Evolutionary conservation across 139 green algal species (phyloP), one percentile per base, ranked within the genome.

Genomic region (Astrephomene gubernaculifera): DNA sequence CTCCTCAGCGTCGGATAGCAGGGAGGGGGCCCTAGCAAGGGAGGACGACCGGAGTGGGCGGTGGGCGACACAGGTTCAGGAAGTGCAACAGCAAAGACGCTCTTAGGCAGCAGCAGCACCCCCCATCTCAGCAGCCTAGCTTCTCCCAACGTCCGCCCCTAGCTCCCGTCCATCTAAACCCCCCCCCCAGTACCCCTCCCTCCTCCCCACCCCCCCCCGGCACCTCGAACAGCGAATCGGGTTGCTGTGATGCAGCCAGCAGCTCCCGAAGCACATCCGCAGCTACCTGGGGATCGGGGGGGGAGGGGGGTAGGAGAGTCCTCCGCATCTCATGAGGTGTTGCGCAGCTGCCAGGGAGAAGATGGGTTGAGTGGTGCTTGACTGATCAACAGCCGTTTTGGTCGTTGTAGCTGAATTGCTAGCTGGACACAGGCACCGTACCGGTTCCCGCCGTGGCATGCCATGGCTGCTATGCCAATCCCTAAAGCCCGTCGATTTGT

Each of bases 261-360:
- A 98, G 92, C 21, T 87, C 63, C 36, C 93, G 25, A 43, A 98
- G 90, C 35, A 96, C 94, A 10, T 82, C 79, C 0, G 95, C 93
- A 21, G 96, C 96, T 1, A 98, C 95, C 93, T 97, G 90, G 5
- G 22, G 60, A n/a, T 0, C 17, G 31, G 53, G 6, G 0, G 0
- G 21, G 27, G 54, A 17, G 1, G 43, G n/a, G 8, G 44, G 45
- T 10, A n/a, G 27, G 24, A 35, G 12, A 60, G 25, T 41, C 21
- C 31, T 21, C 14, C 1, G 22, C 35, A 8, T 44, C 67, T 4
- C 3, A 5, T 35, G 29, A 27, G 54, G 14, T 36, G 10, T 25
- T 61, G 6, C 53, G 45, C 29, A 44, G 49, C 57, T 35, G 57
- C 57, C 24, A 27, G 31, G 22, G 12, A 7, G 19, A 12, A n/a